These are phyloP conservation scores for Sequoia sempervirens DNA, from an alignment of 75 land plant genomes.

Conservation along the genomic window DNA sequence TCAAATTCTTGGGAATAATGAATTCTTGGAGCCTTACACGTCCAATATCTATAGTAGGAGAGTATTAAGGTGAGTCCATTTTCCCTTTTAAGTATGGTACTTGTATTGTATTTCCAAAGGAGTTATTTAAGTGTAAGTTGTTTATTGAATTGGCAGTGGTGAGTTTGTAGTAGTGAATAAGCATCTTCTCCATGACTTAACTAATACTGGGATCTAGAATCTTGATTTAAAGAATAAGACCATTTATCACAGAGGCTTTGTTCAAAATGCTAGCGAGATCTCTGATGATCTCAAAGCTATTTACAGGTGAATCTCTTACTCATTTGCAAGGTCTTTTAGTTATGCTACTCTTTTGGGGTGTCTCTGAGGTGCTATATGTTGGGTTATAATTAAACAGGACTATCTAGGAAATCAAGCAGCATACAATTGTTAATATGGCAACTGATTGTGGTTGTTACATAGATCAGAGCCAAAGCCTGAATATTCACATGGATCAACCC, in stretches of 20 bases:
- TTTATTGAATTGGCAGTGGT: conserved; percentile 49
- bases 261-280: conserved; percentile 59
- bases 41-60: conserved; percentile 94
- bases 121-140: conserved; percentile 2
- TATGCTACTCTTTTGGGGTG: neutral
- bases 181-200: conserved; percentile 91
- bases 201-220: conserved; percentile 87
- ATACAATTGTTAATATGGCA: conserved; percentile 89
- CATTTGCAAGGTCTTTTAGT: neutral
- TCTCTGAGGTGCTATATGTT: neutral
- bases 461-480: conserved; percentile 93
- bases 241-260: conserved; percentile 77
- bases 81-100: neutral
- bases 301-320: conserved; percentile 43
- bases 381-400: conserved; percentile 41
- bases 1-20: conserved; percentile 96
- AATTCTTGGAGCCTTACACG: conserved; percentile 97
- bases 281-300: conserved; percentile 68
- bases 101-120: neutral
- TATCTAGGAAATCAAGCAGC: conserved; percentile 97
- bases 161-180: conserved; percentile 99
- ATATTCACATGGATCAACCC: conserved; percentile 96
- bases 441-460: conserved; percentile 87
- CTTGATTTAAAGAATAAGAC: conserved; percentile 76
- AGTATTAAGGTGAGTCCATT: conserved; percentile 65